phyloP scores from a whole-genome alignment of 352 stramenopile species.

The Globisporangium echinulatum region DNA sequence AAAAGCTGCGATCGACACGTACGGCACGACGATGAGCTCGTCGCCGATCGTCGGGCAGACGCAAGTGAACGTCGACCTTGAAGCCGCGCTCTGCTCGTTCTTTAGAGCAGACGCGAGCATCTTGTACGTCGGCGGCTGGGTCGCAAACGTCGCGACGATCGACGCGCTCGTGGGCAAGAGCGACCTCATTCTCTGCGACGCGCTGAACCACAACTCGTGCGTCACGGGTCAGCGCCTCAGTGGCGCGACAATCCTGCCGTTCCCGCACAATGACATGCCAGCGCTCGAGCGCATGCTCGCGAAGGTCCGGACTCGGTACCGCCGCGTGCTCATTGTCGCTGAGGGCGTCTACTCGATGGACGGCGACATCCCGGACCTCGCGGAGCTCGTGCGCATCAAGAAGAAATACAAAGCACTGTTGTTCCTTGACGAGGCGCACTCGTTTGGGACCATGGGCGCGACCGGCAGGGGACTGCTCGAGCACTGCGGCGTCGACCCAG shows the following conservation, averaged over 20 bases:
- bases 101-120: constrained; percentile 53
- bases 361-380: constrained; percentile 53
- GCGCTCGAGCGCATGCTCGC: constrained; percentile 68
- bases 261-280: constrained; percentile 72
- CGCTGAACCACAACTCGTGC: constrained; percentile 77
- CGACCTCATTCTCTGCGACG: constrained; percentile 73
- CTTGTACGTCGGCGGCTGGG: constrained; percentile 69
- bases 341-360: constrained; percentile 72
- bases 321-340: constrained; percentile 63
- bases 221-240: constrained; percentile 69
- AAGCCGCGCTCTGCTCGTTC: constrained; percentile 54
- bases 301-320: constrained; percentile 64
- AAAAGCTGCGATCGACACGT: constrained; percentile 57
- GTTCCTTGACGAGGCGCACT: constrained; percentile 62
- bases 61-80: constrained; percentile 62
- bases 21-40: constrained; percentile 77
- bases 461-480: constrained; percentile 52
- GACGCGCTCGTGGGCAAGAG: constrained; percentile 63
- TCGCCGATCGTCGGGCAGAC: constrained; percentile 76
- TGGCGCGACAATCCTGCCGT: constrained; percentile 70
- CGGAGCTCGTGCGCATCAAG: constrained; percentile 52
- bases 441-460: constrained; percentile 55
- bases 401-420: constrained; percentile 61
- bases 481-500: constrained; percentile 34
- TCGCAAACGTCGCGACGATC: constrained; percentile 76